Evolutionary conservation across 129 eudicot species (phyloP), one percentile per base, ranked within the genome.

Genomic region (Flaveria ramosissima): DNA sequence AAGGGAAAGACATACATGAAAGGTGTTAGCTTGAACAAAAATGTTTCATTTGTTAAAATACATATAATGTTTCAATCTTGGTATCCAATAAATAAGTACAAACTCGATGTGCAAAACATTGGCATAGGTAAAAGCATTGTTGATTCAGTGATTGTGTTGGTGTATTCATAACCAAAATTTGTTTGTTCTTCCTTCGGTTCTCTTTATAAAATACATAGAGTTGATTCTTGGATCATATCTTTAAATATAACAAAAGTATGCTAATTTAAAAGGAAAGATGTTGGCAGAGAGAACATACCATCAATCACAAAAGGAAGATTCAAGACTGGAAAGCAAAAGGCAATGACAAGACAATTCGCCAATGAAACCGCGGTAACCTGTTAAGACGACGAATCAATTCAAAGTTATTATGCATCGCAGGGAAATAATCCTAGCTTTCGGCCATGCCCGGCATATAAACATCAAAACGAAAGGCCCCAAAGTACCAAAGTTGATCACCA

Each of bases 341-440:
- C 27, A 39, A 72, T 51, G 62, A 71, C 45, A 59, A 17, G 30
- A 50, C 24, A 41, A 62, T 47, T 61, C 8, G 71, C 48, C 50
- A 13, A 50, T 36, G 68, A 67, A 52, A 53, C 52, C 41, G 9
- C 64, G 27, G 27, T 41, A 68, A 79, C 78, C 80, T 80, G 84
- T 80, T 67, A 74, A 19, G 70, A 55, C 19, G 42, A 61, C 21
- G 16, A 78, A 62, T 60, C 66, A 60, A 61, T 71, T 78, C 66
- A 48, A 71, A 61, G 77, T 78, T 71, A 61, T 9, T 36, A 71
- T 76, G 42, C 26, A 78, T 72, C 50, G 26, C 16, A 71, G 6
- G 46, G 64, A 20, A 20, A 57, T 57, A 36, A 61, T 4, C 63
- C 19, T 50, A 19, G 12, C 24, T 71, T 71, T 71, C n/a, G 10